A percentile compares a stretch with the other conserved stretches of the same genome.
phyloP scores from a whole-genome alignment of 2,329 filamentous ascomycete genomes.

The Claviceps citrina region DNA sequence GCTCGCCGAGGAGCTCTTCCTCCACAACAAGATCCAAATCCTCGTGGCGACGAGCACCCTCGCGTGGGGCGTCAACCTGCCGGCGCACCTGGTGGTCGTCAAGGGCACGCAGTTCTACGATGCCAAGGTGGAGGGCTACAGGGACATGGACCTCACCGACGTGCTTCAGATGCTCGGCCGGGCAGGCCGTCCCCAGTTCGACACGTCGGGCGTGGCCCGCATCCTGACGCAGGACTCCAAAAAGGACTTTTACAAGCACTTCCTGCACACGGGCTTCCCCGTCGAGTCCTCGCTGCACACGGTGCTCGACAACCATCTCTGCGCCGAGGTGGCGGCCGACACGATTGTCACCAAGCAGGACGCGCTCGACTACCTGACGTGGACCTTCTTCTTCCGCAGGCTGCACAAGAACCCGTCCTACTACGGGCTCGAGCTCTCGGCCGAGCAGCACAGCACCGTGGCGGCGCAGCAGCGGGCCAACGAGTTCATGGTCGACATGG shows the following conservation, averaged over 20 bases:
- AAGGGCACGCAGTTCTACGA: slow-evolving; percentile 98
- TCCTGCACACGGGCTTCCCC: slow-evolving; percentile 92
- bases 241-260: slow-evolving; percentile 99
- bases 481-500: slow-evolving; percentile 86
- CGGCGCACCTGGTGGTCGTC: slow-evolving; percentile 90
- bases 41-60: slow-evolving; percentile 89
- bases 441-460: slow-evolving; percentile 80
- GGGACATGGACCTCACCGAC: slow-evolving; percentile 97
- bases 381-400: slow-evolving; percentile 98
- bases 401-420: slow-evolving; percentile 97
- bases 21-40: slow-evolving; percentile 96
- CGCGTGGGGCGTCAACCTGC: slow-evolving; percentile 95
- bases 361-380: slow-evolving; percentile 90
- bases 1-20: slow-evolving; percentile 82
- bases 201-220: slow-evolving; percentile 84
- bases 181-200: slow-evolving; percentile 90
- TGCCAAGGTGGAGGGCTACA: slow-evolving; percentile 93
- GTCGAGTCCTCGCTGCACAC: slow-evolving; percentile 95
- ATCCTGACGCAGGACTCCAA: slow-evolving; percentile 97
- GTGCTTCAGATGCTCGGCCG: slow-evolving; percentile 95
- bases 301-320: slow-evolving; percentile 90
- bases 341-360: slow-evolving; percentile 93
- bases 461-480: slow-evolving; percentile 77
- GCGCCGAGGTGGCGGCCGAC: slow-evolving; percentile 83
- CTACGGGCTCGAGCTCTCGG: slow-evolving; percentile 86